These are phyloP conservation scores for Carallia pectinifolia DNA, from an alignment of 345 rosid species.

Conservation along the genomic window DNA sequence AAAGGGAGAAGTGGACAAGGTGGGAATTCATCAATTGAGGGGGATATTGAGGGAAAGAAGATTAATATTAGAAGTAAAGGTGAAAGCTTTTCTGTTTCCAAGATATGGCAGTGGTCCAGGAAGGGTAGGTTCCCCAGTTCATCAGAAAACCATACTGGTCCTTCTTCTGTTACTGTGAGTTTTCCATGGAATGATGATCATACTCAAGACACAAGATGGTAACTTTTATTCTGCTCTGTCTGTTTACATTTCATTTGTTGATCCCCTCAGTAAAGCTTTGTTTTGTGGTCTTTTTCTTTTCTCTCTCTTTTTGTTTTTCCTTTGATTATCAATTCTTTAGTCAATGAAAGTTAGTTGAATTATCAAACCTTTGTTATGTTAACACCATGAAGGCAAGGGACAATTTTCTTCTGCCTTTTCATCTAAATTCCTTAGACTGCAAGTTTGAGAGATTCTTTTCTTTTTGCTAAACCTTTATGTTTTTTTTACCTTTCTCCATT, in stretches of 20 bases:
- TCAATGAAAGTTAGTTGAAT: conserved; percentile 4
- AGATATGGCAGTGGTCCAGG: conserved; percentile 91
- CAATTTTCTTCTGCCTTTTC: conserved; percentile 3
- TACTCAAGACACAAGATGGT: conserved; percentile 43
- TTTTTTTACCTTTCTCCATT: background rate
- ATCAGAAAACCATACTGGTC: conserved; percentile 38
- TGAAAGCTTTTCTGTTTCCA: conserved; percentile 93
- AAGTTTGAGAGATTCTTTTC: background rate
- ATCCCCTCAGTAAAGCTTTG: conserved; percentile 25
- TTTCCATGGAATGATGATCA: conserved; percentile 41
- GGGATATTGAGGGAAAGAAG: conserved; percentile 71
- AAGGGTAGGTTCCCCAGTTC: conserved; percentile 51
- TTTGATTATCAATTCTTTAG: conserved; percentile 20
- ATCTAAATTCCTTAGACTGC: conserved; percentile 3
- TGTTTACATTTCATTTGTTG: conserved; percentile 12
- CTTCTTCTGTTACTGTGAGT: conserved; percentile 23
- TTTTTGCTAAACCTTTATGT: background rate
- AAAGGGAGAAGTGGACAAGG: conserved; percentile 28
- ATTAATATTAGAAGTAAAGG: conserved; percentile 69
- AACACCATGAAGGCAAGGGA: conserved; percentile 2
- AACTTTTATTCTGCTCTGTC: conserved; percentile 28
- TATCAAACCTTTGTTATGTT: conserved; percentile 1
- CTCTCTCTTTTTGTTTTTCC: conserved; percentile 21
- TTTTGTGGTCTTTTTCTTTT: conserved; percentile 5
- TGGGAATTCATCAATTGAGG: conserved; percentile 42